Evolutionary conservation across 495 filamentous ascomycete species (phyloP).

Genomic region (Talaromyces stipitatus): DNA sequence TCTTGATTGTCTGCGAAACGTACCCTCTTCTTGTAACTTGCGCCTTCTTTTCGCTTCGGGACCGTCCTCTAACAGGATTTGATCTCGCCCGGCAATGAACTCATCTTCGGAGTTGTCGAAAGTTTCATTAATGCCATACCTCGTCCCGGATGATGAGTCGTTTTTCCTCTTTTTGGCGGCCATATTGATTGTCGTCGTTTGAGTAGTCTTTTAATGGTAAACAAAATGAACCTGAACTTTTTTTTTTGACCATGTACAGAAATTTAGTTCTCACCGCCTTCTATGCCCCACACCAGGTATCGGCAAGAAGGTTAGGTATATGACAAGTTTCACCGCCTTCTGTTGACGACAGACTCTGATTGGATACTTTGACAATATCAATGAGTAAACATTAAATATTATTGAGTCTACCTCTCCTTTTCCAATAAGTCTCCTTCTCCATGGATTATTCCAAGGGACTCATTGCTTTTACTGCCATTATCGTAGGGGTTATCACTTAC

Average conservation of each 20-base stretch:
- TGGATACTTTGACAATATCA: too few species aligned
- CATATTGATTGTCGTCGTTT: not conserved
- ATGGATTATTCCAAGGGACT: constrained; percentile 20
- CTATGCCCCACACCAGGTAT: constrained; percentile 20
- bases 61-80: constrained; percentile 73
- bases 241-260: not conserved
- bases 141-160: constrained; percentile 27
- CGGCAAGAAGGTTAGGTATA: too few species aligned
- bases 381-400: too few species aligned
- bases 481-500: constrained; percentile 39
- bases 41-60: constrained; percentile 69
- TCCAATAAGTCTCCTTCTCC: constrained; percentile 13
- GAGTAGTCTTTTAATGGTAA: too few species aligned
- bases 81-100: constrained; percentile 75
- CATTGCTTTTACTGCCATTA: constrained; percentile 34
- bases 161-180: constrained; percentile 65
- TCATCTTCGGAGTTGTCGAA: constrained; percentile 91
- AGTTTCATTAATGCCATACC: constrained; percentile 61
- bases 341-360: too few species aligned
- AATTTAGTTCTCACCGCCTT: constrained; percentile 20
- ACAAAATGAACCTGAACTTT: too few species aligned
- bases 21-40: constrained; percentile 57
- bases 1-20: constrained; percentile 4
- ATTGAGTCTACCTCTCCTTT: not conserved
- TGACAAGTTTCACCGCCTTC: too few species aligned